Base-by-base conservation (phyloP, 1,139 yeast genomes). In the Nakaseomyces glabratus region DNA sequence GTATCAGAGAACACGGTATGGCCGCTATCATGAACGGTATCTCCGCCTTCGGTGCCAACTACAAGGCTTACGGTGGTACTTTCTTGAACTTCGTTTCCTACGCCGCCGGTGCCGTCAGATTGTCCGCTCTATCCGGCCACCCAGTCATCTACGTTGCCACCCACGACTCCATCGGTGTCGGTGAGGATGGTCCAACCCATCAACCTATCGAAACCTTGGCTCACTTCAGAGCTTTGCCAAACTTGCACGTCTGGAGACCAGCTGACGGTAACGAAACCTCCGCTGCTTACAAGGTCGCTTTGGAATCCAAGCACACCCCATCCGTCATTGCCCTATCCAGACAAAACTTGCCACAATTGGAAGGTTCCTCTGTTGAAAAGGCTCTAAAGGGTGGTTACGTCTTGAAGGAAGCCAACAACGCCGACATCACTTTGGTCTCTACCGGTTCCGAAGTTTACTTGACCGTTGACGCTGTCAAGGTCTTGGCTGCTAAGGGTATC, bases 121-220 rank as follows among this genome's bases (percentile, higher is more conserved):
- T 90, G 55, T 73, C 95, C 40, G 97, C 97, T 40, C 72, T 90
- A 46, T 84, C 96, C 42, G 90, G 90, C 55, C 90, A 79, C 65
- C 95, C 94, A 52, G 81, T 85, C 52, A 77, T 84, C 60, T 86
- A 95, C 94, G 94, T 90, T 47, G 97, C 97, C 45, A 90, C 98
- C 49, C 98, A 90, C 68, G 98, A 90, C 68, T 90, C 98, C 38
- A 90, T 90, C 59, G 98, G 98, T 68, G 75, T 90, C 52, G 98
- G 98, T 69, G 98, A 90, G 73, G 98, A 90, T 62, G 98, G 98
- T 61, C 98, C 98, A 64, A 90, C 98, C 61, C 98, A 90, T 68
- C 98, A 90, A 73, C 99, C 99, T 65, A 85, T 90, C 56, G 99
- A 90, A 75, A 90, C 98, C 45, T 70, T 90, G 62, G 95, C 97